Conservation (phyloP, 2,329 filamentous ascomycete species). For the Hypoxylon sp. region DNA sequence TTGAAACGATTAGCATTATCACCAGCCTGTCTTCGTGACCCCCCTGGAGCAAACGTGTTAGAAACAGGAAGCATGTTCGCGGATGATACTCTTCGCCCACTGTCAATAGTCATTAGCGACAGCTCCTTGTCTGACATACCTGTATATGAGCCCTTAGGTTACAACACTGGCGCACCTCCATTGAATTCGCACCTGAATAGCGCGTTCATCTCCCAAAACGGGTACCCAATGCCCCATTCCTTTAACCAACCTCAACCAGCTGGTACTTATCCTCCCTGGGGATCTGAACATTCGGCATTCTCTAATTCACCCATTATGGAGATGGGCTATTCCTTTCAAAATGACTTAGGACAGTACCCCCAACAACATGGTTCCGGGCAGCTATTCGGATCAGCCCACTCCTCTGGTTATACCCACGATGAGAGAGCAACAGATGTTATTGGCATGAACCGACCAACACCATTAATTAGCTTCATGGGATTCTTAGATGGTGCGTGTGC, state of each 20-base stretch:
- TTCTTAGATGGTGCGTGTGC: constrained; percentile 33
- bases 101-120: constrained; percentile 10
- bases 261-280: neutral
- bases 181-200: neutral
- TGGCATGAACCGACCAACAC: constrained; percentile 1
- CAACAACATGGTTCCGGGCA: neutral
- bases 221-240: neutral
- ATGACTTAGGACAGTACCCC: neutral
- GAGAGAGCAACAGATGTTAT: neutral
- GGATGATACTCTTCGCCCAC: constrained; percentile 11
- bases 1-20: constrained; percentile 18
- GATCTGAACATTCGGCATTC: neutral
- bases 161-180: neutral
- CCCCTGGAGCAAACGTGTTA: constrained; percentile 10
- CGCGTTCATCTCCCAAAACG: neutral
- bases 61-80: constrained; percentile 30
- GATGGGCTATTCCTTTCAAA: constrained; percentile 4
- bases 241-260: neutral
- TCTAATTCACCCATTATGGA: neutral
- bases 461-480: constrained; percentile 24
- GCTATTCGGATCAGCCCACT: constrained; percentile 2
- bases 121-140: constrained; percentile 15
- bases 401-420: neutral
- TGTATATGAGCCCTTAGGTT: neutral
- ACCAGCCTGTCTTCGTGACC: constrained; percentile 11